phyloP scores from a whole-genome alignment of 805 yeast species.

The Lipomyces yamadae region DNA sequence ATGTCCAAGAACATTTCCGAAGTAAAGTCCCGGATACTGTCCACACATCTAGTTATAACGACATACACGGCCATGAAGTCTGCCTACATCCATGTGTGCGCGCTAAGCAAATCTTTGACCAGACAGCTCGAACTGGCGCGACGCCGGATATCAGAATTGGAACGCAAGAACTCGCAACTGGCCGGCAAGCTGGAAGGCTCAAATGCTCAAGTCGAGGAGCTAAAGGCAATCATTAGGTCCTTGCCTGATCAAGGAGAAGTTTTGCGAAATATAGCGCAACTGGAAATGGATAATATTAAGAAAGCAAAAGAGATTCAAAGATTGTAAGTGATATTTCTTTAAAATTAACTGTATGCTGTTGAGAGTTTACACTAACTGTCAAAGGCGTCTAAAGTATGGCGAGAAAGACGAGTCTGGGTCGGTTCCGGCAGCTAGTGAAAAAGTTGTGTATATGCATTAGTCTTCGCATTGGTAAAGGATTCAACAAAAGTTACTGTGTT shows the following conservation, averaged over 20 bases:
- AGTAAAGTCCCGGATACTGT: constrained; percentile 38
- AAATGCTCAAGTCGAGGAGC: constrained; percentile 20
- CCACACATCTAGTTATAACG: constrained; percentile 40
- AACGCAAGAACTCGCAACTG: constrained; percentile 6
- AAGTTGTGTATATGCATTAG: neutral
- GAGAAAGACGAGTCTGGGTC: neutral
- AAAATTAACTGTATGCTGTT: neutral
- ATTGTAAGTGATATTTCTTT: constrained; percentile 9
- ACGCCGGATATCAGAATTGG: constrained; percentile 16
- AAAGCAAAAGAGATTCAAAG: constrained; percentile 25
- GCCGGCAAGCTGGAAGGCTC: constrained; percentile 9
- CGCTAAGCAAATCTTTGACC: constrained; percentile 12
- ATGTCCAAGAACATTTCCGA: constrained; percentile 22
- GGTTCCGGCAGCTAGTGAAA: neutral
- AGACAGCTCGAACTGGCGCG: constrained; percentile 19
- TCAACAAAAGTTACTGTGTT: no score
- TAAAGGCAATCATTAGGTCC: constrained; percentile 21
- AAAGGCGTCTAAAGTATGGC: neutral
- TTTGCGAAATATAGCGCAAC: constrained; percentile 15
- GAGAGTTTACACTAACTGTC: neutral
- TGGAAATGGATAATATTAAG: constrained; percentile 21
- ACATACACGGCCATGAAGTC: constrained; percentile 41
- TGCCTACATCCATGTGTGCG: constrained; percentile 41
- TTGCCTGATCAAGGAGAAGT: constrained; percentile 32
- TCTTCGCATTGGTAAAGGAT: no score